These are phyloP conservation scores for Amanita pallidorosea DNA, from an alignment of 768 basidiomycete genomes.

Conservation along the genomic window DNA sequence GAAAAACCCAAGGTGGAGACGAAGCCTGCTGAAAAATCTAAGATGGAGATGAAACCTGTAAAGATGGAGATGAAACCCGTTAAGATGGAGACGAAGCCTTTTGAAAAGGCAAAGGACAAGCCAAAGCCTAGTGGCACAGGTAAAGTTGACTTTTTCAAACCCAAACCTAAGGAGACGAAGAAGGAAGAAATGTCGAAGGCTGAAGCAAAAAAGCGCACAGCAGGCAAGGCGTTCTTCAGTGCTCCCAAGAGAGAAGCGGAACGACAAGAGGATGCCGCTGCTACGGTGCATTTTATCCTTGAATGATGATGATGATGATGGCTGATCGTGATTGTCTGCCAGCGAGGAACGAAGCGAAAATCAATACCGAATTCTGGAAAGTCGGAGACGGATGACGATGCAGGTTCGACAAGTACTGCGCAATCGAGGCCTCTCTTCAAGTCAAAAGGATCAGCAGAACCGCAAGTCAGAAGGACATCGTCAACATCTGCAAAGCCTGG, in stretches of 20 bases:
- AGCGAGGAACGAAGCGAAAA: constrained; percentile 37
- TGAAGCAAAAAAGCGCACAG: constrained; percentile 7
- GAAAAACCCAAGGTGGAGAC: constrained; percentile 16
- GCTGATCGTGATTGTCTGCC: not conserved
- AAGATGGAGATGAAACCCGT: constrained; percentile 34
- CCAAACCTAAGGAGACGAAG: constrained; percentile 24
- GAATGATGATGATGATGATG: not conserved
- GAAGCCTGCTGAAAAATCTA: constrained; percentile 35
- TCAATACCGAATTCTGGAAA: constrained; percentile 19
- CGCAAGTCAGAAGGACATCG: not conserved
- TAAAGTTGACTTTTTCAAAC: constrained; percentile 53
- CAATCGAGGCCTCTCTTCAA: constrained; percentile 1
- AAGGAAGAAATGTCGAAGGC: constrained; percentile 12
- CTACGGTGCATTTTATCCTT: constrained; percentile 1
- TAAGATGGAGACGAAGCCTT: constrained; percentile 33
- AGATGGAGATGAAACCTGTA: constrained; percentile 29
- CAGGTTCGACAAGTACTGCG: constrained; percentile 2
- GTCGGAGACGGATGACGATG: constrained; percentile 15
- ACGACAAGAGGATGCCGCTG: constrained; percentile 12
- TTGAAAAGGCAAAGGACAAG: constrained; percentile 16
- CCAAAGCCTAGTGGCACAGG: constrained; percentile 34
- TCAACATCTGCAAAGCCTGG: not conserved
- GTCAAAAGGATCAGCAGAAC: constrained; percentile 4
- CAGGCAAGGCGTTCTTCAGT: constrained; percentile 9
- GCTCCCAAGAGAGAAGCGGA: constrained; percentile 8